Percentiles rank a stretch among this genome's conserved stretches.
Conservation (phyloP, 768 basidiomycete species). For the Rhodotorula diobovata region DNA sequence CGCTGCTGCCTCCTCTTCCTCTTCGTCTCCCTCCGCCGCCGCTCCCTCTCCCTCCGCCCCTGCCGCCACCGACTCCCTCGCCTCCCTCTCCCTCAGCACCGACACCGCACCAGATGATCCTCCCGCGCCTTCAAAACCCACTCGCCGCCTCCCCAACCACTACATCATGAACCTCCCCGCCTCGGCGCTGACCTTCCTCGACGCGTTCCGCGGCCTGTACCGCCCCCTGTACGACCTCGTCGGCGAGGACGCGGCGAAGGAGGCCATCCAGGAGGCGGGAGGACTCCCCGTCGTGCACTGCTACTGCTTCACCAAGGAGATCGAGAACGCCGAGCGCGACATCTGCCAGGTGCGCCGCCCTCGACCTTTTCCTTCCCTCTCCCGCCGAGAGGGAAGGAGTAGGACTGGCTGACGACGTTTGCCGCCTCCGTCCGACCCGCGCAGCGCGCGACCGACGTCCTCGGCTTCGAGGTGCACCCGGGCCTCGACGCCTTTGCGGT, state of each 20-base stretch:
- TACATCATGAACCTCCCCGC: constrained; percentile 99
- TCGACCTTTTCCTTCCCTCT: not conserved
- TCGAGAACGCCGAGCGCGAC: constrained; percentile 67
- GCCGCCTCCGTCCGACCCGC: no score
- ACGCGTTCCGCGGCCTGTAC: constrained; percentile 75
- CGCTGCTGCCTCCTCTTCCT: not conserved
- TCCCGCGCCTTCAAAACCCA: constrained; percentile 36
- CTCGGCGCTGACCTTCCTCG: constrained; percentile 80
- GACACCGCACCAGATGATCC: not conserved
- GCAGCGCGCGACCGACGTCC: constrained; percentile 32
- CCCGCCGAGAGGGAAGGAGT: no score
- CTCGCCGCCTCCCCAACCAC: constrained; percentile 65
- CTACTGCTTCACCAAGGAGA: constrained; percentile 88
- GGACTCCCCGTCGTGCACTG: constrained; percentile 87
- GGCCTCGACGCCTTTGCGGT: constrained; percentile 47
- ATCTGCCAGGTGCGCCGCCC: constrained; percentile 65
- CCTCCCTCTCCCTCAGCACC: not conserved
- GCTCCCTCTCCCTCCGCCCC: not conserved
- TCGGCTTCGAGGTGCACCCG: constrained; percentile 51
- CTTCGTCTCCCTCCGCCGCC: not conserved
- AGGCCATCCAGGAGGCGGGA: constrained; percentile 46
- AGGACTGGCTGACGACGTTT: not conserved
- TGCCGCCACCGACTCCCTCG: constrained; percentile 1
- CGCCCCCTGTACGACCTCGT: constrained; percentile 47
- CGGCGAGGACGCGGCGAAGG: constrained; percentile 18